These are phyloP conservation scores for Amanita pallidorosea DNA, from an alignment of 768 basidiomycete genomes.

Conservation along the genomic window DNA sequence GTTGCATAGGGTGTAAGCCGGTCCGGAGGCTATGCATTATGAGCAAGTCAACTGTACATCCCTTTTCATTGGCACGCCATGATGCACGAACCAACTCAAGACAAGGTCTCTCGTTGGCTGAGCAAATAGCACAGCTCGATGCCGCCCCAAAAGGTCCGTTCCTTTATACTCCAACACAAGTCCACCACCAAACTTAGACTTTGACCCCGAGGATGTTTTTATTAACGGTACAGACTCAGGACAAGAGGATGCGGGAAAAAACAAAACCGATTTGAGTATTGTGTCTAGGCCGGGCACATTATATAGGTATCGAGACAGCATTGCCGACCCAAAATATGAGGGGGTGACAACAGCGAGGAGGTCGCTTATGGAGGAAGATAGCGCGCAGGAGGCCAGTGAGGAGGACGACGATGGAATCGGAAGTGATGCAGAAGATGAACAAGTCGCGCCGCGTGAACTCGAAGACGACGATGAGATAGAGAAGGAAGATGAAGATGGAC, in stretches of 20 bases:
- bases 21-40: not conserved
- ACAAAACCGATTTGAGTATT: not conserved
- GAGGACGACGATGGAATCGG: slow-evolving; percentile 17
- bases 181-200: slow-evolving; percentile 29
- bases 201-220: slow-evolving; percentile 66
- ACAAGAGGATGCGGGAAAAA: slow-evolving; percentile 25
- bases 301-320: slow-evolving; percentile 47
- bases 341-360: slow-evolving; percentile 59
- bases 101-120: slow-evolving; percentile 47
- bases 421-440: slow-evolving; percentile 9
- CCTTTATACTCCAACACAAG: not conserved
- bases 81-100: too few relatives aligned
- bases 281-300: slow-evolving; percentile 52
- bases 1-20: not conserved
- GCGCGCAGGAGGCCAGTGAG: slow-evolving; percentile 15
- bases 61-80: too few relatives aligned
- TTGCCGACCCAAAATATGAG: slow-evolving; percentile 73
- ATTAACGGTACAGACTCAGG: slow-evolving; percentile 31
- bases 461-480: slow-evolving; percentile 10
- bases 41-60: not conserved
- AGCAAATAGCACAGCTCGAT: slow-evolving; percentile 77
- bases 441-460: slow-evolving; percentile 5
- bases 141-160: slow-evolving; percentile 56
- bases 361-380: slow-evolving; percentile 36
- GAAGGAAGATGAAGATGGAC: slow-evolving; percentile 6